A percentile compares a stretch with the other conserved stretches of the same genome.
Evolutionary conservation across 441 rosid genomes (phyloP).

Genomic region (Corymbia calophylla): DNA sequence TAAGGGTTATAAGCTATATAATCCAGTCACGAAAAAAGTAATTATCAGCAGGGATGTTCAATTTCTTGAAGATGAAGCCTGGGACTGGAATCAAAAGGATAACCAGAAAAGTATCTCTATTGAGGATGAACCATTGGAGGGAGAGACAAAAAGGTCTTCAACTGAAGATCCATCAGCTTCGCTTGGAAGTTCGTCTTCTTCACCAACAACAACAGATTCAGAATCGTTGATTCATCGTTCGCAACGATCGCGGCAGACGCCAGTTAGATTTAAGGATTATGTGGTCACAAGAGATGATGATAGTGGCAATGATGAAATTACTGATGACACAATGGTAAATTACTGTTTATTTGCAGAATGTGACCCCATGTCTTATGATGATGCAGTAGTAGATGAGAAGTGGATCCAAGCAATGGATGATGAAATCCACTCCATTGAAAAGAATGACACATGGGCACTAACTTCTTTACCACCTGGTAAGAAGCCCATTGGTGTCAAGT

Average conservation of each 20-base stretch:
- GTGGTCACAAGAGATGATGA: neutral
- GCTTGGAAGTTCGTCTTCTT: neutral
- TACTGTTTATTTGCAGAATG: neutral
- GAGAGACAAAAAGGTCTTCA: neutral
- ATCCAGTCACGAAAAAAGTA: neutral
- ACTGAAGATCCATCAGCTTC: neutral
- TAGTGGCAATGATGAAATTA: neutral
- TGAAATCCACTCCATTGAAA: neutral
- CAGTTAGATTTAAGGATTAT: neutral
- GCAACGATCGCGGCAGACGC: neutral
- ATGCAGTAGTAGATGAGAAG: neutral
- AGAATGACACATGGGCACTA: neutral
- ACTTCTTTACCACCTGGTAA: neutral
- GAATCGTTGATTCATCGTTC: rapidly evolving
- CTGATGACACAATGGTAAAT: neutral
- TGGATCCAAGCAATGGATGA: neutral
- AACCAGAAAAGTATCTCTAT: neutral
- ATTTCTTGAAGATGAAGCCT: neutral
- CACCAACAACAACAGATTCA: neutral
- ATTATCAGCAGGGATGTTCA: neutral
- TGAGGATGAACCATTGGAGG: neutral
- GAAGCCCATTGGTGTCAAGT: neutral
- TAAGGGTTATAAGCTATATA: neutral
- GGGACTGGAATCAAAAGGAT: neutral
- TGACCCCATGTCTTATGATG: neutral